A percentile compares a stretch with the other conserved stretches of the same genome.
These are phyloP conservation scores for Picea abies DNA, from an alignment of 83 land plant species.

Conservation along the genomic window DNA sequence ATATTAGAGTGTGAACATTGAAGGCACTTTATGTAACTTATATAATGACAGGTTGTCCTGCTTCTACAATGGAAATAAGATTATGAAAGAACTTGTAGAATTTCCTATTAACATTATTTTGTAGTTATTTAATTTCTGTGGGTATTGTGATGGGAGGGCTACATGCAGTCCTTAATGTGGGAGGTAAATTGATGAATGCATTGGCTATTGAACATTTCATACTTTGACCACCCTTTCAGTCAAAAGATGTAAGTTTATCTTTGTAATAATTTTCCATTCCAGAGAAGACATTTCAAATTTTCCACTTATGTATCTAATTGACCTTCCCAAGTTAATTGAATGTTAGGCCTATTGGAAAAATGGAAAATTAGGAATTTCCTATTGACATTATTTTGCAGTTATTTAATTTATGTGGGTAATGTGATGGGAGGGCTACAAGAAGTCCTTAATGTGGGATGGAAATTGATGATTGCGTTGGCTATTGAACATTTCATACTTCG, in stretches of 20 bases:
- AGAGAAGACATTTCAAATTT: neutral
- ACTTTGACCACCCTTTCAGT: constrained; percentile 75
- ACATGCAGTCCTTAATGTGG: constrained; percentile 80
- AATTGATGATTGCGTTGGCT: constrained; percentile 72
- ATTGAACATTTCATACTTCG: constrained; percentile 90
- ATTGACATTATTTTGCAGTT: neutral
- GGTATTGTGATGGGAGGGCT: neutral
- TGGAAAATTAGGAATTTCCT: too few relatives aligned
- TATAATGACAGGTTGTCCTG: too few relatives aligned
- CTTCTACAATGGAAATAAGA: neutral
- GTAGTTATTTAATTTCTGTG: neutral
- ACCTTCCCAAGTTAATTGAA: too few relatives aligned
- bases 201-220: constrained; percentile 89
- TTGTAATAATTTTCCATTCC: too few relatives aligned
- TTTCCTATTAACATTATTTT: neutral
- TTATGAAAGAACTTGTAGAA: neutral
- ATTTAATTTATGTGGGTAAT: neutral
- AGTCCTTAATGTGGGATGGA: constrained; percentile 71
- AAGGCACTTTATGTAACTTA: too few relatives aligned
- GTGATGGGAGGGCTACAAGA: constrained; percentile 46
- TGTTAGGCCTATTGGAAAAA: too few relatives aligned
- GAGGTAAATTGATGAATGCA: constrained; percentile 76
- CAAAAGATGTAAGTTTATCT: too few relatives aligned
- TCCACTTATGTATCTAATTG: too few relatives aligned
- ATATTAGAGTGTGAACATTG: too few relatives aligned